Evolutionary conservation across 73 alveolate genomes (phyloP), one percentile per base, ranked within the genome.

Genomic region (Tetrahymena malaccensis): DNA sequence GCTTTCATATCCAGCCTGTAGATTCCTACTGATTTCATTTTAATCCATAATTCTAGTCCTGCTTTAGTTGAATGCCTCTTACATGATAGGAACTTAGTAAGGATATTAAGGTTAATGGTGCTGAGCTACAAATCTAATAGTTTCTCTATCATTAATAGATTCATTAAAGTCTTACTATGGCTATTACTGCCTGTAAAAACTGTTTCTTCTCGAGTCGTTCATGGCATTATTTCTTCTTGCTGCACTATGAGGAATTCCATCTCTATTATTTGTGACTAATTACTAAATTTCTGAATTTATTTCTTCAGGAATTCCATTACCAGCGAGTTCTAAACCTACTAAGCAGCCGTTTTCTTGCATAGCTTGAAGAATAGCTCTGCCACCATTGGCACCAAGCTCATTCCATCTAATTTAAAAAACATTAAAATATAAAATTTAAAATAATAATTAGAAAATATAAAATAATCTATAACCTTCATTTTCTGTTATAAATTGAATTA

Each of bases 301-400:
- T 40, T 94, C 96, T 85, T 94, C 96, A 21, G 96, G 55, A 13
- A 94, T 94, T 22, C 96, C 96, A 94, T 94, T 94, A n/a, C 96
- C 96, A 70, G 93, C 57, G 16, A 94, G 43, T 44, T 94, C 96
- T 27, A 94, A 43, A 4, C 95, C 93, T 40, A 94, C 37, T 22
- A 94, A 43, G 34, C 93, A 38, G 3, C 95, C 95, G 85, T 94
- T 94, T 9, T 94, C 96, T 25, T 84, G 55, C 93, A 50, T 94
- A 25, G 96, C 96, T 43, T 94, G 93, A 0, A 85, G 93, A 17
- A 94, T 43, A n/a, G 93, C 43, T 31, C 96, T 83, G 0, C 93
- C 96, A 10, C 96, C 96, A 34, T 94, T 21, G 31, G 93, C 93
- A 10, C 96, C 95, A 13, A 94, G 33, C 85, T 94, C 96, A 94